Conservation (phyloP, 768 basidiomycete genomes). For the Agrocybe praecox region DNA sequence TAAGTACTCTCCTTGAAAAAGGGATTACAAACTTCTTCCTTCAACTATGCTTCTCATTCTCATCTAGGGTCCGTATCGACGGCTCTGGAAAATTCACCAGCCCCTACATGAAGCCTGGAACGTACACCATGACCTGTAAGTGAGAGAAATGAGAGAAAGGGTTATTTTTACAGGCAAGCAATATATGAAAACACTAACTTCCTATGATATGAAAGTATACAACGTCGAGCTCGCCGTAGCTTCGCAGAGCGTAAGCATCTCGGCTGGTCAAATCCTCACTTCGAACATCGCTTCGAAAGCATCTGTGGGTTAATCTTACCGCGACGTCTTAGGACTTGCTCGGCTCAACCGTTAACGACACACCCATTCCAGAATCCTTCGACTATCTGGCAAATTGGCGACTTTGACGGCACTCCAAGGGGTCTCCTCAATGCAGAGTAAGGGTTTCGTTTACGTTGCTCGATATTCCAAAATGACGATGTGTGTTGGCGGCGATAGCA, state of each 20-base stretch:
- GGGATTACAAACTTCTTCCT: neutral
- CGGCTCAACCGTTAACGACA: neutral
- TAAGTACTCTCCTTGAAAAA: slow-evolving; percentile 3
- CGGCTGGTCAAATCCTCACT: slow-evolving; percentile 24
- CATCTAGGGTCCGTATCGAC: slow-evolving; percentile 29
- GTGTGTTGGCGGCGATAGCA: slow-evolving; percentile 15
- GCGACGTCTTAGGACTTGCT: neutral
- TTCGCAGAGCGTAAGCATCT: slow-evolving; percentile 24
- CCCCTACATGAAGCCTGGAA: slow-evolving; percentile 47
- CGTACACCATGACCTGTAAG: slow-evolving; percentile 43
- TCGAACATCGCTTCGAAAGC: slow-evolving; percentile 34
- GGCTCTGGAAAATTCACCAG: slow-evolving; percentile 32
- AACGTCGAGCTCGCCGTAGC: slow-evolving; percentile 35
- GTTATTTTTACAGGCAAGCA: neutral
- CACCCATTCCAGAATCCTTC: slow-evolving; percentile 23
- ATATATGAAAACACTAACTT: neutral
- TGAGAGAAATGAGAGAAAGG: too few relatives aligned
- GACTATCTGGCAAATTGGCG: slow-evolving; percentile 37
- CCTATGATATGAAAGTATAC: slow-evolving; percentile 30
- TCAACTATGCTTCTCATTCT: neutral
- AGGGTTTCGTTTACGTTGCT: slow-evolving; percentile 5
- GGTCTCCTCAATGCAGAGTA: slow-evolving; percentile 40
- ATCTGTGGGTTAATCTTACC: slow-evolving; percentile 16
- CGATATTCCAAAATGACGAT: neutral
- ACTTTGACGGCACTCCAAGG: slow-evolving; percentile 37